These are phyloP conservation scores for Leccinum barrowsii DNA, from an alignment of 768 basidiomycete genomes.

Conservation along the genomic window DNA sequence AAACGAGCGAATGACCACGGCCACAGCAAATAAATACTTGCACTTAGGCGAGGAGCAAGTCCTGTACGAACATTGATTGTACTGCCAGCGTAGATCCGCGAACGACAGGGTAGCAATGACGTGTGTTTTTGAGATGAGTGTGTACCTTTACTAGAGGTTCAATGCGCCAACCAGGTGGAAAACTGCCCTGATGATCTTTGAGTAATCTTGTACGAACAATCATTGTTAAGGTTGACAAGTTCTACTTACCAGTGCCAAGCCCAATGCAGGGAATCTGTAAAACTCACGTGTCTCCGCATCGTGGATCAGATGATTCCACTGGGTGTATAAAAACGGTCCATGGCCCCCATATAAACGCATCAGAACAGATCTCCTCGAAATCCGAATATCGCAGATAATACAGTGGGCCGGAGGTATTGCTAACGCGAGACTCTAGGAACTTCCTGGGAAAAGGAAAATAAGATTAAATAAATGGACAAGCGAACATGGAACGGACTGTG, in stretches of 20 bases:
- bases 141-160: too few species aligned
- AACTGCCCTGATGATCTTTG: background rate
- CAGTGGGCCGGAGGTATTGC: background rate
- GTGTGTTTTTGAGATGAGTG: background rate
- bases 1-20: background rate
- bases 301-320: background rate
- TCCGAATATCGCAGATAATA: too few species aligned
- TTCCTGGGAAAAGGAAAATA: background rate
- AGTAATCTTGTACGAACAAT: background rate
- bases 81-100: background rate
- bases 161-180: background rate
- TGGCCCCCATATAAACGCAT: too few species aligned
- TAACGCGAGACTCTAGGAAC: background rate
- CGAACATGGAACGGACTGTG: background rate
- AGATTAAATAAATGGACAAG: background rate
- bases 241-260: background rate
- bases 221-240: background rate
- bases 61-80: too few species aligned
- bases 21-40: slow-evolving; percentile 1
- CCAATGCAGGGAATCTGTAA: background rate
- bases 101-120: background rate
- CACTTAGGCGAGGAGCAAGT: background rate
- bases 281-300: background rate
- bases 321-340: too few species aligned
- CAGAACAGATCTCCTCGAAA: too few species aligned